A percentile compares a stretch with the other conserved stretches of the same genome.
Evolutionary conservation across 2,329 filamentous ascomycete genomes (phyloP).

Genomic region (Fusarium burgessii): DNA sequence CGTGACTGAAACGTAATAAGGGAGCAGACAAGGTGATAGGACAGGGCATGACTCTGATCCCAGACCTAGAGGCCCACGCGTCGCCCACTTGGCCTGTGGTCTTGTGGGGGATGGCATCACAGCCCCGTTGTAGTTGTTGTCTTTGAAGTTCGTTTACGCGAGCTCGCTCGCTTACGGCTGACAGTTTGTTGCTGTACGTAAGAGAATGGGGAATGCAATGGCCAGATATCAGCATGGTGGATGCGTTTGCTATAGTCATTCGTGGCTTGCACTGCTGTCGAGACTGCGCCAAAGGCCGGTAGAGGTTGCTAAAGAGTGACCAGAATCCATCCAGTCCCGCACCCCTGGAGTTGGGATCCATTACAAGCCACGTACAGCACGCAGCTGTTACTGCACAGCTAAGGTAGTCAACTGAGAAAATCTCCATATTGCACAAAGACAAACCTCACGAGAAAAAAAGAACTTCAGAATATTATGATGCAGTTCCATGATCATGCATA

Average conservation of each 20-base stretch:
- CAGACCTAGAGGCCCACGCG: neutral
- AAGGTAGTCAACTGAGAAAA: neutral
- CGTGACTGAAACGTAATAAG: neutral
- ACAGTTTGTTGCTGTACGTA: conserved; percentile 4
- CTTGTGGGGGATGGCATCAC: conserved; percentile 5
- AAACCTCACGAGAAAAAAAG: neutral
- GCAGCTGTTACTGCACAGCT: neutral
- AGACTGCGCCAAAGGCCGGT: neutral
- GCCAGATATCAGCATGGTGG: neutral
- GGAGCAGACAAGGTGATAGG: neutral
- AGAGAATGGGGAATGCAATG: neutral
- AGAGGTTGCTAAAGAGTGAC: neutral
- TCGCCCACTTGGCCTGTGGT: conserved; percentile 8
- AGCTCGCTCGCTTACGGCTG: neutral
- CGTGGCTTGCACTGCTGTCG: neutral
- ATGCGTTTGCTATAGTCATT: neutral
- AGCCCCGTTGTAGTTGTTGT: neutral
- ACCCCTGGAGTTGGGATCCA: neutral
- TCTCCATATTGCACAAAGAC: neutral
- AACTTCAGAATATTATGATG: neutral
- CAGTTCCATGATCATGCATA: neutral
- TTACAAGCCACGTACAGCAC: neutral
- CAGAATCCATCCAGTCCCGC: neutral
- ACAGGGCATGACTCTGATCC: neutral
- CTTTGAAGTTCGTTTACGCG: conserved; percentile 3